Evolutionary conservation across 2,329 filamentous ascomycete species (phyloP).

Genomic region (Diaporthe destruens): DNA sequence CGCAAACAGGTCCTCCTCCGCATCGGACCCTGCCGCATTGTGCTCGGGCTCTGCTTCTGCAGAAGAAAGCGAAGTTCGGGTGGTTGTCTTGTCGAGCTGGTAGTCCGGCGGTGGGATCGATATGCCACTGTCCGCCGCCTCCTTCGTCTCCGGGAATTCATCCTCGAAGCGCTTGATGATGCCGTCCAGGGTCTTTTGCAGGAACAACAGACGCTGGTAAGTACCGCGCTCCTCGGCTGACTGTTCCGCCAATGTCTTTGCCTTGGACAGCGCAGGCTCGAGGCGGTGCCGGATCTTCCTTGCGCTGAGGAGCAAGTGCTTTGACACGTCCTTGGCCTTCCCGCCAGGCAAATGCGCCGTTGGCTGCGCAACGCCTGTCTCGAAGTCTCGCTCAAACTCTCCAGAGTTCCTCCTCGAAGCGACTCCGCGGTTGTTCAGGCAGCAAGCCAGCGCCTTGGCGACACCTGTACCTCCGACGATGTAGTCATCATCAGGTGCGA

Average conservation of each 20-base stretch:
- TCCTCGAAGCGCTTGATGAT: conserved; percentile 98
- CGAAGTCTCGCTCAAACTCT: conserved; percentile 66
- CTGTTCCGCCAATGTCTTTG: conserved; percentile 69
- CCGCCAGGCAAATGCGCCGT: conserved; percentile 58
- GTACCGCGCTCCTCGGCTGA: conserved; percentile 73
- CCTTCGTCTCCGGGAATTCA: conserved; percentile 91
- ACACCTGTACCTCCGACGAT: conserved; percentile 96
- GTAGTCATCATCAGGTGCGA: conserved; percentile 90
- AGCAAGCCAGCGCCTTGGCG: conserved; percentile 92
- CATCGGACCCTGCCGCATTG: conserved; percentile 57
- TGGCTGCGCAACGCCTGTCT: conserved; percentile 62
- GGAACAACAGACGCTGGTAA: conserved; percentile 84
- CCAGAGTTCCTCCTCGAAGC: conserved; percentile 68
- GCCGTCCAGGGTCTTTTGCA: conserved; percentile 87
- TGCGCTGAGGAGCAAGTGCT: conserved; percentile 87
- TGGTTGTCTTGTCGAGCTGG: conserved; percentile 45
- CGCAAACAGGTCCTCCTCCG: conserved; percentile 59
- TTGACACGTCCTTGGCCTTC: conserved; percentile 92
- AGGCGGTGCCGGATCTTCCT: conserved; percentile 88
- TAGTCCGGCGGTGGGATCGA: conserved; percentile 46
- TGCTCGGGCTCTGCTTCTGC: conserved; percentile 54
- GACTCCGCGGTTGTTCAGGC: conserved; percentile 82
- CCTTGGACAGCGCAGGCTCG: conserved; percentile 85
- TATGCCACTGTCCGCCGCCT: conserved; percentile 50
- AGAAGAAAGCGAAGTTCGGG: conserved; percentile 49